A percentile compares a stretch with the other conserved stretches of the same genome.
Conservation (phyloP, 225 moss, liverwort and hornwort species). For the Asterella californica region DNA sequence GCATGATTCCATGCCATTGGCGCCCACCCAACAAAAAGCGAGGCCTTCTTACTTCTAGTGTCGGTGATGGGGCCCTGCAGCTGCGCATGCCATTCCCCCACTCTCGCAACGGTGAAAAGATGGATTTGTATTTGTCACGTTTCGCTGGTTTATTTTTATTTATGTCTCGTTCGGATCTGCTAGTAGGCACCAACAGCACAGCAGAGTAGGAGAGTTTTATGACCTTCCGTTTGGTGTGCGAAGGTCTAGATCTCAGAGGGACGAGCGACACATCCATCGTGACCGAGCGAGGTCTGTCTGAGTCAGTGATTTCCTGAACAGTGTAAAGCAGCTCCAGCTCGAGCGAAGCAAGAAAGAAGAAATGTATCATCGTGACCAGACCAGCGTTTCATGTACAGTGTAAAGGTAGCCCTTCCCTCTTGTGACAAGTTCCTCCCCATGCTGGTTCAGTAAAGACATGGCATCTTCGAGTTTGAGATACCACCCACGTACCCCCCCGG, state of each 20-base stretch:
- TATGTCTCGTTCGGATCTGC: not conserved
- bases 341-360: not conserved
- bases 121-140: not conserved
- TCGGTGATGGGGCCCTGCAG: constrained; percentile 9
- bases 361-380: constrained; percentile 1
- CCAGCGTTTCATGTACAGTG: not conserved
- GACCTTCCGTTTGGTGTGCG: not conserved
- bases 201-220: not conserved
- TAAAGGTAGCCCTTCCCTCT: not conserved
- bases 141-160: not conserved
- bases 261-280: not conserved
- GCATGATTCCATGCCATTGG: not conserved
- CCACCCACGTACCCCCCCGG: not conserved
- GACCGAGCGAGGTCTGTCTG: not conserved
- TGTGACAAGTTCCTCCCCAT: not conserved
- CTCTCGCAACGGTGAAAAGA: not conserved
- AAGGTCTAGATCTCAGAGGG: not conserved
- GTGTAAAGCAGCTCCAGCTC: too few species aligned
- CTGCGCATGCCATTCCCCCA: not conserved
- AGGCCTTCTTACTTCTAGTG: not conserved
- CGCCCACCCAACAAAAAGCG: too few species aligned
- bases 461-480: constrained; percentile 1
- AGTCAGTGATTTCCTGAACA: not conserved
- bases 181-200: too few species aligned
- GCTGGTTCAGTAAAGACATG: not conserved